phyloP scores from a whole-genome alignment of 768 basidiomycete species.

The Amanita brunnescens region DNA sequence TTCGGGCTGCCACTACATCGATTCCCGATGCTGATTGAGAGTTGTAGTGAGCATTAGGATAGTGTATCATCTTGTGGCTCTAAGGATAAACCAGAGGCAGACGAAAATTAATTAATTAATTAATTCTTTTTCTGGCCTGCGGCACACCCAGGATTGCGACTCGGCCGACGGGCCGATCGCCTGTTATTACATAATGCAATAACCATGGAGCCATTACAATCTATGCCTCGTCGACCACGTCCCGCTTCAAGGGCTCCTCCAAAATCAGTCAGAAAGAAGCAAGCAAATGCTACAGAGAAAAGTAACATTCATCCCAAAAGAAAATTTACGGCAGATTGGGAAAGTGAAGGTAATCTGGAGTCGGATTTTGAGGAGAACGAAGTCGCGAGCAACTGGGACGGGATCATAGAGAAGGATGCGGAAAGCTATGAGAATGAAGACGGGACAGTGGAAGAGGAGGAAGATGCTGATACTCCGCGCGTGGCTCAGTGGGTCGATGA shows the following conservation, averaged over 20 bases:
- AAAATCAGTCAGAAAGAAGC: background rate
- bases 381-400: background rate
- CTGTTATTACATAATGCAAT: too few relatives aligned
- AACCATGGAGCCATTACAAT: too few relatives aligned
- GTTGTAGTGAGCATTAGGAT: too few relatives aligned
- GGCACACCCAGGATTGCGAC: background rate
- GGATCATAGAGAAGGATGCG: background rate
- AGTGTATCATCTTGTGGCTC: too few relatives aligned
- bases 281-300: background rate
- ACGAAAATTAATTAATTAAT: too few relatives aligned
- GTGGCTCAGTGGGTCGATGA: constrained; percentile 56
- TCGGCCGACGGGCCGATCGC: too few relatives aligned
- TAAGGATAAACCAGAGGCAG: too few relatives aligned
- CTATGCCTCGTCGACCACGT: constrained; percentile 23
- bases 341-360: background rate
- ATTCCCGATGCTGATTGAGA: too few relatives aligned
- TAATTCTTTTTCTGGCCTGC: too few relatives aligned
- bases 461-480: constrained; percentile 46
- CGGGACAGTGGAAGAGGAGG: constrained; percentile 19
- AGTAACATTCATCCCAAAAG: too few relatives aligned
- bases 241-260: constrained; percentile 12
- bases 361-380: background rate
- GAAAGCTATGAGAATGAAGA: constrained; percentile 2
- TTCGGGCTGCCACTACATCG: too few relatives aligned
- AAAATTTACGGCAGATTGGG: background rate